Conservation (phyloP, 495 filamentous ascomycete species). For the Chlorociboria aeruginascens region DNA sequence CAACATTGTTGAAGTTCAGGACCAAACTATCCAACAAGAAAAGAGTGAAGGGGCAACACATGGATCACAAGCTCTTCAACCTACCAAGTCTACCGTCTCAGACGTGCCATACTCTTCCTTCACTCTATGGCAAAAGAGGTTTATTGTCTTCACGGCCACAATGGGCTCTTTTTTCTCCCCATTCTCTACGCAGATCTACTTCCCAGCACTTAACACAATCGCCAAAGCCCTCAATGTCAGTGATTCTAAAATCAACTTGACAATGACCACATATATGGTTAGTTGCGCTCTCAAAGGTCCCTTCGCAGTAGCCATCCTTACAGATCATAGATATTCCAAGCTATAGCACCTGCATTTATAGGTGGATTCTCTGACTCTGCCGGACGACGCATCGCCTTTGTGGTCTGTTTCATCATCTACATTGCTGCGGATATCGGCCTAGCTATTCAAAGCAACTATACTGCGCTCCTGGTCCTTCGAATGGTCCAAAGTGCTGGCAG, state of each 20-base stretch:
- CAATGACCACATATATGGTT: conserved; percentile 14
- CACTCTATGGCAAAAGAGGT: conserved; percentile 40
- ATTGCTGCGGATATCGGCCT: conserved; percentile 41
- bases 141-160: conserved; percentile 49
- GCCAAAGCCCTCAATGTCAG: conserved; percentile 11
- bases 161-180: conserved; percentile 57
- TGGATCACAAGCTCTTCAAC: no score
- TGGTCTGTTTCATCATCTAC: conserved; percentile 39
- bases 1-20: no score
- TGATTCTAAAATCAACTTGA: conserved; percentile 12
- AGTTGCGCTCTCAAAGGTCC: background rate
- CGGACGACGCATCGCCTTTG: conserved; percentile 43
- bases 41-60: no score
- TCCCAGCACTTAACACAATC: conserved; percentile 22
- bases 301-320: background rate
- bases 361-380: conserved; percentile 41
- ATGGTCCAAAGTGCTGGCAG: conserved; percentile 40
- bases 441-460: conserved; percentile 36
- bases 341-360: conserved; percentile 43
- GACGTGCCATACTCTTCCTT: conserved; percentile 37
- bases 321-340: conserved; percentile 35
- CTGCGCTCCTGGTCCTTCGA: conserved; percentile 37
- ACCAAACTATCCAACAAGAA: no score
- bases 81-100: no score
- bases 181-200: conserved; percentile 58